Conservation (phyloP, 208 protist species). For the Trypanosomatidae sp. region DNA sequence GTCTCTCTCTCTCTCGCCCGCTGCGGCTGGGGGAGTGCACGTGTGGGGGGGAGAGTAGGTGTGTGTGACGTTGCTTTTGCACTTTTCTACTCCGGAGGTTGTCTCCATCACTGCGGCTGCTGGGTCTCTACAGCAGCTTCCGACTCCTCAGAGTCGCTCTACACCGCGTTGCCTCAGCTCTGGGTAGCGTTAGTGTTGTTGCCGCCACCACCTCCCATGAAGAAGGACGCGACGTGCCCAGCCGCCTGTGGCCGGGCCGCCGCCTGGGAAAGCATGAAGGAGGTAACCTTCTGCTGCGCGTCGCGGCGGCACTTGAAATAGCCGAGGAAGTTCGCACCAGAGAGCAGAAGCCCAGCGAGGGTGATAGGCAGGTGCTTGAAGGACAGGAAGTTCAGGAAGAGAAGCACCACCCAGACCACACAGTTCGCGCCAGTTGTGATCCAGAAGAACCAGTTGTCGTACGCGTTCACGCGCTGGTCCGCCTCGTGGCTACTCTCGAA, state of each 20-base stretch:
- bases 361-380: slow-evolving; percentile 63
- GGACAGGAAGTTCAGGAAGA: slow-evolving; percentile 77
- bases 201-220: slow-evolving; percentile 12
- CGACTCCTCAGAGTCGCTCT: not conserved
- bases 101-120: not conserved
- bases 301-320: slow-evolving; percentile 88
- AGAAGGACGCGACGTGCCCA: slow-evolving; percentile 37
- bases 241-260: slow-evolving; percentile 45
- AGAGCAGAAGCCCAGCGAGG: slow-evolving; percentile 53
- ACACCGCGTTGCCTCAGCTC: not conserved
- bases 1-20: not conserved
- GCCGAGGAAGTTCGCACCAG: slow-evolving; percentile 69
- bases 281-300: slow-evolving; percentile 55
- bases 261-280: slow-evolving; percentile 63
- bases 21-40: not conserved
- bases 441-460: slow-evolving; percentile 91
- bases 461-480: slow-evolving; percentile 65
- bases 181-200: not conserved
- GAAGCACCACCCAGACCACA: slow-evolving; percentile 58
- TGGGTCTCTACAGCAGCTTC: not conserved
- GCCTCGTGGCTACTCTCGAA: slow-evolving; percentile 90
- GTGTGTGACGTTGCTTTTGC: not conserved
- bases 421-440: slow-evolving; percentile 44
- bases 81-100: not conserved
- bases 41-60: not conserved